These are phyloP conservation scores for Xylariaceae sp. DNA, from an alignment of 2,329 filamentous ascomycete species.

Conservation along the genomic window DNA sequence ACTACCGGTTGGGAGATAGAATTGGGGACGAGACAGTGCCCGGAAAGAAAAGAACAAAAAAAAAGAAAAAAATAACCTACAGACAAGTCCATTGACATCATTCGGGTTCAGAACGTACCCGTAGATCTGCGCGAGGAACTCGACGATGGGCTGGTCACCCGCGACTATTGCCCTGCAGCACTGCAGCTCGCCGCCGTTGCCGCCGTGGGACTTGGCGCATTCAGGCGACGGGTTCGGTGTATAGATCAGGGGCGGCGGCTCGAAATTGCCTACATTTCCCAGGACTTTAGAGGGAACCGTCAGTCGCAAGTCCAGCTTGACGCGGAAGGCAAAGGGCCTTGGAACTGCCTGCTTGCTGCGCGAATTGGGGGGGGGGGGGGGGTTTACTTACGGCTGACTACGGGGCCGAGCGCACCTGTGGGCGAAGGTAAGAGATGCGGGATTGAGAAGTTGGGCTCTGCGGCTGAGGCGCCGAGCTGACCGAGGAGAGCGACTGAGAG, in stretches of 20 bases:
- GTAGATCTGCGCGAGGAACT: conserved; percentile 27
- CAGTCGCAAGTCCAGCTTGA: not conserved
- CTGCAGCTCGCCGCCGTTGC: conserved; percentile 29
- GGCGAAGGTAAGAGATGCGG: conserved; percentile 1
- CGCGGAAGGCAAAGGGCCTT: no score
- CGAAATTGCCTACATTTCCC: conserved; percentile 21
- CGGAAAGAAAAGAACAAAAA: not conserved
- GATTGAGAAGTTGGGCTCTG: not conserved
- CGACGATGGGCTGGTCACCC: conserved; percentile 27
- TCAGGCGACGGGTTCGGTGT: conserved; percentile 26
- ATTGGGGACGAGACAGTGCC: not conserved
- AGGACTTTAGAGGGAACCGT: conserved; percentile 12
- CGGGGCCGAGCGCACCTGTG: conserved; percentile 11
- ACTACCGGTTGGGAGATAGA: no score
- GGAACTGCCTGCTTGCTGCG: not conserved
- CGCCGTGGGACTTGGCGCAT: conserved; percentile 26
- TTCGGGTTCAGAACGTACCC: conserved; percentile 30
- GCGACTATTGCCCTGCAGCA: conserved; percentile 29
- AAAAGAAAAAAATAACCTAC: conserved; percentile 18
- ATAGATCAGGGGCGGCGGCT: conserved; percentile 25
- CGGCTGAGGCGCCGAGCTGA: not conserved
- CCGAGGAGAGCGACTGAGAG: conserved; percentile 1
- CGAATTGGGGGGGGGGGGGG: not conserved
- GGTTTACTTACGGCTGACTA: conserved; percentile 15
- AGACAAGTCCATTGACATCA: conserved; percentile 30